Base-by-base conservation (phyloP, 1,284 basidiomycete species). In the Heterobasidion irregulare region DNA sequence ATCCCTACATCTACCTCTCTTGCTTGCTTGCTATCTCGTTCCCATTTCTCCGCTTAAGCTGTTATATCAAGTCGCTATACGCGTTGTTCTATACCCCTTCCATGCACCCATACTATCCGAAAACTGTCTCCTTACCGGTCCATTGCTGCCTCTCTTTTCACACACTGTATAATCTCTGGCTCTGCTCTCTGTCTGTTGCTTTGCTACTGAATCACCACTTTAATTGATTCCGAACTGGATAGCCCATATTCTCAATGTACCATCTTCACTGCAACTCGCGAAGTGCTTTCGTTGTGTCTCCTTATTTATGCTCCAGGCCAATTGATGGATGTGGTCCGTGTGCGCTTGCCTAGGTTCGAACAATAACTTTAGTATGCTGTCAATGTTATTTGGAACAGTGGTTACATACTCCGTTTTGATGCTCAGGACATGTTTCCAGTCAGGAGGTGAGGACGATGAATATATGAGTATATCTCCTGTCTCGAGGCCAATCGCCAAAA, bases 211-310 rank as follows among this genome's bases (percentile, higher is more conserved):
- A 56, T 53, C 48, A 26, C n/a, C 33, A 1, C 36, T 57, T 55
- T 61, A 61, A 61, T 61, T 61, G 47, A 49, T 53, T 44, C 41
- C 52, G 18, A 34, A 52, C 46, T 49, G 59, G 72, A 89, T 75
- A 67, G 71, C 73, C 70, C 82, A 71, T 75, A 90, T 75, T 71
- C 79, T 86, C 73, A 89, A 71, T 75, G 84, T 84, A 74, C 87
- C 84, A 76, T 92, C 89, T 74, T 91, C 88, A 69, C 87, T 86
- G 61, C 80, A 83, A 53, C 76, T 77, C 26, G 80, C 81, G 32
- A 82, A 70, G 55, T 72, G 66, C 58, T 64, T 65, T 53, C 57
- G 53, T 45, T 53, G 49, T 50, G 56, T 49, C 36, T 50, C 43
- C 33, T 53, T 57, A 12, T 46, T 57, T 54, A 83, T 80, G 52